Base-by-base conservation (phyloP, 208 protist species). In the Acanthamoeba royreba region DNA sequence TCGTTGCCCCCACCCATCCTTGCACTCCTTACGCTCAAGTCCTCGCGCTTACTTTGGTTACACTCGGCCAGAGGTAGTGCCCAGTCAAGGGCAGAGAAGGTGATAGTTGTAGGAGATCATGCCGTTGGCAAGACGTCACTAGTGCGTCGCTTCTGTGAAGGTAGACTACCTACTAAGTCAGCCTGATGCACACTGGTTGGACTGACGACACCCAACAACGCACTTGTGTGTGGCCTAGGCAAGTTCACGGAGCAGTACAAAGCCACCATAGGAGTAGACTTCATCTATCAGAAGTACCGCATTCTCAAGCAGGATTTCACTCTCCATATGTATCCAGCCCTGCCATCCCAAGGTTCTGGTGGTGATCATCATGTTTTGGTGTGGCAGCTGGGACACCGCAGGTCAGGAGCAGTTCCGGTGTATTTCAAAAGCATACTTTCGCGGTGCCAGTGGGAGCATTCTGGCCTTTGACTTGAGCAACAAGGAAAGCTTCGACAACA, bases 291-390 rank as follows among this genome's bases (percentile, higher is more conserved):
- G 4, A 81, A 81, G 40, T 81, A 81, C 69, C 33, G 40, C 33
- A 81, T 81, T 22, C 69, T 81, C 69, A 81, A 81, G 38, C 69
- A 81, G 69, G 69, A 81, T 38, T 81, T 81, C 40, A 81, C 69
- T 9, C 69, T 81, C 11, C 69, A 81, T 38, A 81, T 81, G 69
- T 81, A 81, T 38, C 25, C 33, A 13, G n/a, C n/a, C 33, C 9
- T 25, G 63, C 69, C 40, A 46, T 35, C 69, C 9, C 8, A 17
- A 72, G 11, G 81, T 1, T 33, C 49, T 83, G 19, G 45, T 66
- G 2, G 5, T 4, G 28, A 17, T 4, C 38, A 4, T 66, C 22
- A 4, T 47, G 9, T 33, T 31, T 72, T 4, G 8, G 19, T 89
- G n/a, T 4, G 31, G 9, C n/a, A 81, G 69, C 7, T 81, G 69